Conservation (phyloP, 768 basidiomycete species). For the Inosperma sp. region DNA sequence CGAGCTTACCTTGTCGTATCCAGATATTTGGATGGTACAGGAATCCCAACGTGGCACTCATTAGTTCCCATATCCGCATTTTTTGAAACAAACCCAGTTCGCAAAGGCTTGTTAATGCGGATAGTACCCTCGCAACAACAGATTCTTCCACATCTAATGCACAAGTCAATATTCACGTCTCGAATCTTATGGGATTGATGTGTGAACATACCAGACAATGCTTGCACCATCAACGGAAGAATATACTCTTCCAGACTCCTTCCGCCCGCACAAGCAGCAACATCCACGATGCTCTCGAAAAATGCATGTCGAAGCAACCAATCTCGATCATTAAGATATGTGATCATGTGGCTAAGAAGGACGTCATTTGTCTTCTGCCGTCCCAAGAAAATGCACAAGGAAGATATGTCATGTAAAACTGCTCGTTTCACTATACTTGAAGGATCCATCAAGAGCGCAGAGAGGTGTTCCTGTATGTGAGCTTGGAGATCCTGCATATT, state of each 20-base stretch:
- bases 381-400: constrained; percentile 90
- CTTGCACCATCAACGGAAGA: constrained; percentile 93
- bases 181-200: not conserved
- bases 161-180: not conserved
- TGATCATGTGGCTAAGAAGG: constrained; percentile 83
- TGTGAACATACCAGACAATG: constrained; percentile 69
- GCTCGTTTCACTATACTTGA: constrained; percentile 90
- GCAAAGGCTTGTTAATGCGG: constrained; percentile 80
- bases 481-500: constrained; percentile 81
- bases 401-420: constrained; percentile 79
- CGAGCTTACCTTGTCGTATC: constrained; percentile 81
- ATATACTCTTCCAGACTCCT: constrained; percentile 94
- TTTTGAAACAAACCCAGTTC: constrained; percentile 89
- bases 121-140: constrained; percentile 88
- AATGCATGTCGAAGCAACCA: constrained; percentile 90
- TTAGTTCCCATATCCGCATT: constrained; percentile 96
- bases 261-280: constrained; percentile 90
- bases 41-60: constrained; percentile 83
- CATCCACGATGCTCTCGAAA: constrained; percentile 93
- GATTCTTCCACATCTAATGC: constrained; percentile 86
- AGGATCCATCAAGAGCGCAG: constrained; percentile 80
- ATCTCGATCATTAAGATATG: constrained; percentile 75
- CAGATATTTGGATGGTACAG: constrained; percentile 93
- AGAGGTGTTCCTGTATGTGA: constrained; percentile 83
- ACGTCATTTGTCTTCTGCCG: constrained; percentile 93